A percentile compares a stretch with the other conserved stretches of the same genome.
Conservation (phyloP, 2,329 filamentous ascomycete genomes). For the Exophiala sp. region DNA sequence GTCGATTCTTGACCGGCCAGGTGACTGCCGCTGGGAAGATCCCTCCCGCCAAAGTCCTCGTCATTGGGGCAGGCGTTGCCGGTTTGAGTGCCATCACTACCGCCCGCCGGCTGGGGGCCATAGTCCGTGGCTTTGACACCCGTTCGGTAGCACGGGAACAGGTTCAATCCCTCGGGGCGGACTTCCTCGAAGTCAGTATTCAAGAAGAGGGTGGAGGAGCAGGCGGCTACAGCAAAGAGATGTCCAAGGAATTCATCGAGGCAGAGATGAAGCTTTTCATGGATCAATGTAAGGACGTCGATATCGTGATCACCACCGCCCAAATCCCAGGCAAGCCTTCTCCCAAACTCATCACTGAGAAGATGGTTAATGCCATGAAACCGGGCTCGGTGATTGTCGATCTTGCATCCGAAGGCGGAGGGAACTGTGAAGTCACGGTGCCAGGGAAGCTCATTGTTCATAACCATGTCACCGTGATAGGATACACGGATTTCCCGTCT, state of each 20-base stretch:
- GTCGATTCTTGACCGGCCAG: conserved; percentile 80
- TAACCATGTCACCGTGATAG: conserved; percentile 77
- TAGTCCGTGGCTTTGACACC: conserved; percentile 88
- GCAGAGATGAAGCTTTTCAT: conserved; percentile 90
- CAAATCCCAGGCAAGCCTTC: conserved; percentile 78
- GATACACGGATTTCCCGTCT: conserved; percentile 86
- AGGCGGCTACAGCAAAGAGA: conserved; percentile 86
- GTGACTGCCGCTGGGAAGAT: conserved; percentile 88
- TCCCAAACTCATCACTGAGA: conserved; percentile 75
- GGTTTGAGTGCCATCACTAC: conserved; percentile 84
- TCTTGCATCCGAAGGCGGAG: conserved; percentile 78
- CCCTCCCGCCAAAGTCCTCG: conserved; percentile 80
- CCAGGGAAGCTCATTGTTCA: conserved; percentile 64
- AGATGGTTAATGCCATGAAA: conserved; percentile 78
- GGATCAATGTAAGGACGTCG: conserved; percentile 78
- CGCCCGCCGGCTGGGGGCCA: conserved; percentile 76
- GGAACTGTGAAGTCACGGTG: conserved; percentile 78
- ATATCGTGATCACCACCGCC: conserved; percentile 91
- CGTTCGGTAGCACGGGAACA: conserved; percentile 80
- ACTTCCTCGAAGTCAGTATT: conserved; percentile 81
- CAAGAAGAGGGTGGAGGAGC: conserved; percentile 77
- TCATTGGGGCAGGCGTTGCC: conserved; percentile 85
- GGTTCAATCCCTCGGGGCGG: conserved; percentile 81
- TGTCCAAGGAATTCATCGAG: conserved; percentile 89
- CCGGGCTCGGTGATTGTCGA: conserved; percentile 85